A percentile compares a stretch with the other conserved stretches of the same genome.
These are phyloP conservation scores for Mediolabrus comicus DNA, from an alignment of 108 stramenopile genomes.

Conservation along the genomic window DNA sequence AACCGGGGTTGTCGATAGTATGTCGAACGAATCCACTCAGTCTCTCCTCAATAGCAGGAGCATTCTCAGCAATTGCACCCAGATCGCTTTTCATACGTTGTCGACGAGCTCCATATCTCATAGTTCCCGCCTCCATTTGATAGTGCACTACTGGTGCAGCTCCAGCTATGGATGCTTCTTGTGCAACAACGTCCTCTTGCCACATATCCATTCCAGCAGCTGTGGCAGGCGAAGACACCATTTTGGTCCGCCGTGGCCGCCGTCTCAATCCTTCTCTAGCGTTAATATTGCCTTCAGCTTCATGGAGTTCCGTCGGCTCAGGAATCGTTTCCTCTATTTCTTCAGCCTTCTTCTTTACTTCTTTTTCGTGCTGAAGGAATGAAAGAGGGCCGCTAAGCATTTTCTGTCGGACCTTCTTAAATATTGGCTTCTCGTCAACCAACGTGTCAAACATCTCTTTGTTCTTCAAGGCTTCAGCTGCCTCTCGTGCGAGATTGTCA, in stretches of 20 bases:
- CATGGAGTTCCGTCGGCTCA: neutral
- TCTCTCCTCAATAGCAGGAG: slow-evolving; percentile 11
- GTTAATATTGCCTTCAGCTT: neutral
- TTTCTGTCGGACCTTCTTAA: neutral
- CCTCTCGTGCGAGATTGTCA: neutral
- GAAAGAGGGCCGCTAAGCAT: slow-evolving; percentile 8
- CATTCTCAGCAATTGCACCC: slow-evolving; percentile 7
- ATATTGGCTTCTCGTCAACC: slow-evolving; percentile 2
- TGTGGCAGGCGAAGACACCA: neutral
- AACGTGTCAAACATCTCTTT: slow-evolving; percentile 9
- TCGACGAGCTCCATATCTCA: slow-evolving; percentile 6
- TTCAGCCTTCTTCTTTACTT: neutral
- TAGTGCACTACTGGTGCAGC: slow-evolving; percentile 6
- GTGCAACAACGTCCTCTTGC: neutral
- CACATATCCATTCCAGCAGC: slow-evolving; percentile 9
- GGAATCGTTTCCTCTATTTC: neutral
- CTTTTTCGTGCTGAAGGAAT: neutral
- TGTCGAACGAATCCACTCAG: slow-evolving; percentile 7
- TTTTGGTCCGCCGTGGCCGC: slow-evolving; percentile 1
- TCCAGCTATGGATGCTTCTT: slow-evolving; percentile 1
- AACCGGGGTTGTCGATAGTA: neutral
- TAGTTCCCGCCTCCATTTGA: neutral
- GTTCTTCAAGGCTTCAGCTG: neutral
- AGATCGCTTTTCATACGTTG: slow-evolving; percentile 10
- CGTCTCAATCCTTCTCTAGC: slow-evolving; percentile 1